These are phyloP conservation scores for Boechera retrofracta DNA, from an alignment of 345 rosid species.

Conservation along the genomic window DNA sequence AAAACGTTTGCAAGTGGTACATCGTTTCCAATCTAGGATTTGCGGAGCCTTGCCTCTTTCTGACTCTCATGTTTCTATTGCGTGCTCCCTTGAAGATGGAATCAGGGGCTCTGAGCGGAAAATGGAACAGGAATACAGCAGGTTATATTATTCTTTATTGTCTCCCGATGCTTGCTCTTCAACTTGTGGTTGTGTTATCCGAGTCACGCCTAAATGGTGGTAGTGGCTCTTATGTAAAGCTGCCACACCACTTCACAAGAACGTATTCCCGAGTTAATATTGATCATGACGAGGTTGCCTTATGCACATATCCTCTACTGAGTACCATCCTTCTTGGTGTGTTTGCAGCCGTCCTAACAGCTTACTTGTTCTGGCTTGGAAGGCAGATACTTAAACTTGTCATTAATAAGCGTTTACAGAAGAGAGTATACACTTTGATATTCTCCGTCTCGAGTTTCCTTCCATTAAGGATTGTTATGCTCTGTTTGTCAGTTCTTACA, in stretches of 20 bases:
- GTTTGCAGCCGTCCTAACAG: conserved; percentile 66
- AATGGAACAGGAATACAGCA: conserved; percentile 82
- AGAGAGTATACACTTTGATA: conserved; percentile 82
- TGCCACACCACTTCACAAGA: conserved; percentile 76
- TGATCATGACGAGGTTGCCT: conserved; percentile 50
- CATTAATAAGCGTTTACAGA: conserved; percentile 89
- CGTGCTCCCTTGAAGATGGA: conserved; percentile 91
- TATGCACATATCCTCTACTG: conserved; percentile 90
- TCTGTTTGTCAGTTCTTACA: conserved; percentile 77
- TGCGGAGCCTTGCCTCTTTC: conserved; percentile 96
- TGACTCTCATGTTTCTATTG: conserved; percentile 80
- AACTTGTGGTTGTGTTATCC: conserved; percentile 68
- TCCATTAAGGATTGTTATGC: conserved; percentile 81
- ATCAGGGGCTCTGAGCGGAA: conserved; percentile 65
- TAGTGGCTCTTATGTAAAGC: conserved; percentile 49
- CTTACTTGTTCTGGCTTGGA: conserved; percentile 91
- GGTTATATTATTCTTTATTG: conserved; percentile 68
- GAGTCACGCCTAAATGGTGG: conserved; percentile 67
- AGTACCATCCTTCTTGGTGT: conserved; percentile 87
- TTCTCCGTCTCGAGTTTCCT: conserved; percentile 85
- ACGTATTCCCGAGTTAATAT: conserved; percentile 42
- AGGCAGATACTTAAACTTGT: conserved; percentile 83
- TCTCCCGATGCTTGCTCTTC: conserved; percentile 85
- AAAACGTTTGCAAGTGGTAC: conserved; percentile 84
- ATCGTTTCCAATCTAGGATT: conserved; percentile 90